These are phyloP conservation scores for Amphibolis antarctica DNA, from an alignment of 106 monocot species.

Conservation along the genomic window DNA sequence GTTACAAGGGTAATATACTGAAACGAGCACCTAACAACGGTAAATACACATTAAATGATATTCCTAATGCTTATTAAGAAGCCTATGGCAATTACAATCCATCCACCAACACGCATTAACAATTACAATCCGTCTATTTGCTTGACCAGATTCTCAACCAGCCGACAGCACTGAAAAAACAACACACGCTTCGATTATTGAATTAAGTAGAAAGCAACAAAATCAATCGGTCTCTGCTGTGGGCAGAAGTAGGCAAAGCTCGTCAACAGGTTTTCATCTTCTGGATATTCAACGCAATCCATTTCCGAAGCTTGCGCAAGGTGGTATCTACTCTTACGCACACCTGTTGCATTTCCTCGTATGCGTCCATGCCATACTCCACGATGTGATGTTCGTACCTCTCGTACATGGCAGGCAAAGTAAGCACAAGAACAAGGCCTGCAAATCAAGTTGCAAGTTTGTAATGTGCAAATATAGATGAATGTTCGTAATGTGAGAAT, in stretches of 20 bases:
- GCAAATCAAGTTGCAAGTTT: neutral
- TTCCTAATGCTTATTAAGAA: too few relatives aligned
- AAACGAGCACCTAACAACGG: too few relatives aligned
- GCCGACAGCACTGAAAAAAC: neutral
- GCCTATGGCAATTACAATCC: neutral
- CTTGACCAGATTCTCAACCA: neutral
- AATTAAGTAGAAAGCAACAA: neutral
- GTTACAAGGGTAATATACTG: too few relatives aligned
- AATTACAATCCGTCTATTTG: neutral
- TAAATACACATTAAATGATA: too few relatives aligned
- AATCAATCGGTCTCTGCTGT: neutral
- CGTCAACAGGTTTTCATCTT: neutral
- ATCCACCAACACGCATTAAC: neutral
- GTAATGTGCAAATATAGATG: too few relatives aligned
- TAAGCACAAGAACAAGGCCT: constrained; percentile 9
- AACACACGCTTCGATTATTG: neutral
- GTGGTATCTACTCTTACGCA: neutral
- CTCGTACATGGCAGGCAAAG: constrained; percentile 7
- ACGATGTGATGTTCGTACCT: constrained; percentile 5
- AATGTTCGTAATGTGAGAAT: too few relatives aligned
- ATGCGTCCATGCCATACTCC: neutral
- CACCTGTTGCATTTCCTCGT: neutral
- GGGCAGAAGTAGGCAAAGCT: neutral
- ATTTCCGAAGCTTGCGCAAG: neutral
- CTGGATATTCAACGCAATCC: neutral